phyloP scores from a whole-genome alignment of 352 stramenopile species.

The Phytophthora niederhauseri region DNA sequence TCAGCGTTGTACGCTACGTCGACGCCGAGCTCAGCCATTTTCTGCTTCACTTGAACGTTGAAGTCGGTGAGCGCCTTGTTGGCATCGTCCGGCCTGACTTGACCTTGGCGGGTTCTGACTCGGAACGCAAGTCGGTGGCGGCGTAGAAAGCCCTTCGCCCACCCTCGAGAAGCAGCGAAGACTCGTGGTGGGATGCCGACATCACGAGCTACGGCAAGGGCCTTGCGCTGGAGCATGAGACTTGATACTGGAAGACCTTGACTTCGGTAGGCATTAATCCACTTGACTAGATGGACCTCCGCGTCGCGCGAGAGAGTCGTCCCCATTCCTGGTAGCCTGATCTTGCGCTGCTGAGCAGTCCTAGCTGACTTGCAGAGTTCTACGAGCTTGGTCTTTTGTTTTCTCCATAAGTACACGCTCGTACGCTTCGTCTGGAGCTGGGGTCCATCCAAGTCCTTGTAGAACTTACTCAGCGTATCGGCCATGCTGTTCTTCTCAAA shows the following conservation, averaged over 20 bases:
- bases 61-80: background rate
- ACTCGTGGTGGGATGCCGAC: background rate
- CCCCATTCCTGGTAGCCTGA: background rate
- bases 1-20: constrained; percentile 24
- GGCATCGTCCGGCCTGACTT: background rate
- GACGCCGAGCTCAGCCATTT: background rate
- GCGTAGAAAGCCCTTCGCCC: constrained; percentile 15
- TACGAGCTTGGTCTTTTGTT: background rate
- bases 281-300: background rate
- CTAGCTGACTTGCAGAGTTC: background rate
- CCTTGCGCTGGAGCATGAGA: background rate
- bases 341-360: background rate
- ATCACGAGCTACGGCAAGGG: background rate
- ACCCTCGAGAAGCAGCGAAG: background rate
- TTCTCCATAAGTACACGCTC: background rate
- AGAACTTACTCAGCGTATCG: background rate
- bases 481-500: background rate
- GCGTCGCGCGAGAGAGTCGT: background rate
- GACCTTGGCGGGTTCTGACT: background rate
- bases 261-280: background rate
- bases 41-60: background rate
- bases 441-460: background rate
- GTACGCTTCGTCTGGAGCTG: background rate
- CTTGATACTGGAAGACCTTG: background rate
- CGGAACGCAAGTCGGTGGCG: background rate